Evolutionary conservation across 345 rosid genomes (phyloP), one percentile per base, ranked within the genome.

Genomic region (Erysimum cheiranthoides): DNA sequence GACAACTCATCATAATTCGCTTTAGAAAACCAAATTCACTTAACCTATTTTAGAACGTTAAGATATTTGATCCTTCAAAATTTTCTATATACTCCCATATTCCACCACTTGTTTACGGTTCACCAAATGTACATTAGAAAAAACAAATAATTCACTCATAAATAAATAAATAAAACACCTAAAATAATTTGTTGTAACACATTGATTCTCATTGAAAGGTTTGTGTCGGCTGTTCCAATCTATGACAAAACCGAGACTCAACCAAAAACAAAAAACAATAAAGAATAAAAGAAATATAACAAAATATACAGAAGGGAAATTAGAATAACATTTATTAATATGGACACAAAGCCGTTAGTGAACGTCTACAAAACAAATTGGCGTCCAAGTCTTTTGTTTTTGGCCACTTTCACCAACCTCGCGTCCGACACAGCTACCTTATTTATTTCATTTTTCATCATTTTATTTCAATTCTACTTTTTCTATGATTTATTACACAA

Each of bases 341-440:
- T 76, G 64, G 75, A 34, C 52, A 77, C 75, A 71, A 57, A 71
- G 31, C 68, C 76, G 80, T 76, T 50, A 67, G 28, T 6, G 38
- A 40, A 61, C 63, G 65, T 76, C 46, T 40, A 77, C 46, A 47
- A 77, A 58, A 74, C 72, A 64, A 75, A 28, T 61, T 63, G 34
- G 61, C 36, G 75, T 71, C 76, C 54, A 64, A 71, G 67, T 35
- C 51, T 76, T 69, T 76, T 56, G 12, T 43, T 54, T 76, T 70
- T 70, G 80, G 80, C 80, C 66, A 64, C 61, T 70, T 77, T 71
- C 80, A 77, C 80, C 80, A 77, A 77, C 80, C 34, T 63, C 47
- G 45, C 72, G 72, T 71, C 76, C 80, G 66, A 77, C 80, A 57
- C 80, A 77, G 68, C 80, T 71, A 77, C 80, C 80, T 65, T 77